These are phyloP conservation scores for Lentinula aciculospora DNA, from an alignment of 768 basidiomycete genomes.

Conservation along the genomic window DNA sequence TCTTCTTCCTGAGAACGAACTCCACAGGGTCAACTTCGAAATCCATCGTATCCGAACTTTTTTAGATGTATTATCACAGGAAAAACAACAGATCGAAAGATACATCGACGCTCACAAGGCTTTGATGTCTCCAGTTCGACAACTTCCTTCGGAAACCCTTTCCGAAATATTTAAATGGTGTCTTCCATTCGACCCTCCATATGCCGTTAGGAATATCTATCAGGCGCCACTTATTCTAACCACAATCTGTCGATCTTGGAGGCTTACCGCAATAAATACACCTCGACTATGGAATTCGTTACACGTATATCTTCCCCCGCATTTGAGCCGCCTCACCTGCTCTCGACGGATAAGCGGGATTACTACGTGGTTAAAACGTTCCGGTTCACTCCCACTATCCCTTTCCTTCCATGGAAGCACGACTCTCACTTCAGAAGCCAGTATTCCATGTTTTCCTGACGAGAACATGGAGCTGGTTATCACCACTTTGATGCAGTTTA, in stretches of 20 bases:
- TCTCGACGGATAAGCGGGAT: background rate
- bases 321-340: background rate
- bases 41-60: background rate
- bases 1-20: background rate
- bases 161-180: conserved; percentile 22
- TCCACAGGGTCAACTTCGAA: background rate
- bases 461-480: background rate
- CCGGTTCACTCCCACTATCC: background rate
- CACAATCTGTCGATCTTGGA: conserved; percentile 21
- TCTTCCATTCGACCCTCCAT: conserved; percentile 12
- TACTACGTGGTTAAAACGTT: background rate
- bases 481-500: background rate
- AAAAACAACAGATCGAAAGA: background rate
- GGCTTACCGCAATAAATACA: conserved; percentile 17
- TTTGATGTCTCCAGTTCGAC: conserved; percentile 19
- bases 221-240: conserved; percentile 20
- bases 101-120: conserved; percentile 17
- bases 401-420: background rate
- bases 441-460: background rate
- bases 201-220: conserved; percentile 13
- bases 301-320: conserved; percentile 6
- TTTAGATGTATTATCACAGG: background rate
- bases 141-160: conserved; percentile 19
- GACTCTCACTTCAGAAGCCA: background rate
- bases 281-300: conserved; percentile 23